Conservation (phyloP, 345 rosid genomes). For the Jatropha curcas region DNA sequence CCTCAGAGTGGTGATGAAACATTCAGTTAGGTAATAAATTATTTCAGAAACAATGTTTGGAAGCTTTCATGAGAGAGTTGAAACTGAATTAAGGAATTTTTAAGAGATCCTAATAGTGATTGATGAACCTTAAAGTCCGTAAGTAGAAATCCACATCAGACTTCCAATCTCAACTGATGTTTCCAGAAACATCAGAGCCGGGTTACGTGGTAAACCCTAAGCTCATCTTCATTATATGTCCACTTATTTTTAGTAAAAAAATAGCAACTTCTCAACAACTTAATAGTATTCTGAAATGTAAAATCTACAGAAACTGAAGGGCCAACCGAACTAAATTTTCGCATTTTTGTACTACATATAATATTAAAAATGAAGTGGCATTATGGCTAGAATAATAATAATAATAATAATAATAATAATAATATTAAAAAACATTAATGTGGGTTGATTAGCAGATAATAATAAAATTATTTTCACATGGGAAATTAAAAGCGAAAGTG, state of each 20-base stretch:
- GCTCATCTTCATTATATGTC: background rate
- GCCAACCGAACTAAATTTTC: too few relatives aligned
- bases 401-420: too few relatives aligned
- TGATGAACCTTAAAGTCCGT: background rate
- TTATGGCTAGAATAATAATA: too few relatives aligned
- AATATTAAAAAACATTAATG: too few relatives aligned
- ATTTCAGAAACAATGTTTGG: background rate
- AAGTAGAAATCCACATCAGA: background rate
- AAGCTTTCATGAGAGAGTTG: background rate
- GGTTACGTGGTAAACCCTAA: background rate
- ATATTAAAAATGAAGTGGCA: too few relatives aligned
- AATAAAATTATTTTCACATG: too few relatives aligned
- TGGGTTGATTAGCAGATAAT: too few relatives aligned
- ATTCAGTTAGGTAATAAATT: background rate
- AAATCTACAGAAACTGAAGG: too few relatives aligned
- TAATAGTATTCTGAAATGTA: background rate
- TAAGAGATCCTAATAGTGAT: background rate
- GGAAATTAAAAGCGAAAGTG: too few relatives aligned
- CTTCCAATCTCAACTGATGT: background rate
- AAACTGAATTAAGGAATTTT: background rate
- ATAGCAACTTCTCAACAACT: background rate
- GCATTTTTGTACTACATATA: too few relatives aligned
- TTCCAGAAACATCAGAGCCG: background rate
- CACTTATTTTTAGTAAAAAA: background rate
- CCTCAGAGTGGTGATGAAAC: too few relatives aligned